A percentile compares a stretch with the other conserved stretches of the same genome.
phyloP scores from a whole-genome alignment of 2,329 filamentous ascomycete species.

The Calonectria multiphialidica region DNA sequence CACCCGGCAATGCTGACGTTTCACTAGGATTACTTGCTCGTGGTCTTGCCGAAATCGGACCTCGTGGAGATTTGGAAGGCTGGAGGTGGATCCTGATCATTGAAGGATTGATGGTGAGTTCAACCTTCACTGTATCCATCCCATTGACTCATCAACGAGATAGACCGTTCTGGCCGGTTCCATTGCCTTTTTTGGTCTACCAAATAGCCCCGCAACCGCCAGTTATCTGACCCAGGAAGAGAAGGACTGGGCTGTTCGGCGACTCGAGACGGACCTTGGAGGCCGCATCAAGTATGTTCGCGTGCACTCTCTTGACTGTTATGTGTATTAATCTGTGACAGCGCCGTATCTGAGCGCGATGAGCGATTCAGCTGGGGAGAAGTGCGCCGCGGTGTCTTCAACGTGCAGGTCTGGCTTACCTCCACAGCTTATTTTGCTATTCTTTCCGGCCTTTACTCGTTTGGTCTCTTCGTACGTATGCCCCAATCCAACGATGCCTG shows the following conservation, averaged over 20 bases:
- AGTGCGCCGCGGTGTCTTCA: neutral
- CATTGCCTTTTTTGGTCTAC: neutral
- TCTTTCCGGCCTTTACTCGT: neutral
- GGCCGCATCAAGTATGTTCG: neutral
- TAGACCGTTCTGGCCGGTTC: neutral
- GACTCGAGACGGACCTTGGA: neutral
- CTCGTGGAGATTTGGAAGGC: neutral
- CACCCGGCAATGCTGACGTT: neutral
- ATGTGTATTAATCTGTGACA: neutral
- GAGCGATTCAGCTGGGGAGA: neutral
- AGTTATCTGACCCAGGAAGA: neutral
- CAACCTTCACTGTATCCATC: neutral
- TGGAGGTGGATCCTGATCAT: conserved; percentile 1
- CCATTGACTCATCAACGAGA: neutral
- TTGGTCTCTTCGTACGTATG: neutral
- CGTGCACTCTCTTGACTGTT: neutral
- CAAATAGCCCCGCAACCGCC: neutral
- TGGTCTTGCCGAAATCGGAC: neutral
- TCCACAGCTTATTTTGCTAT: neutral
- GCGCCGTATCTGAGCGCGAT: neutral
- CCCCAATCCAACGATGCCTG: no score
- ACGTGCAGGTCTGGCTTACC: neutral
- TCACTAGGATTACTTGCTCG: neutral
- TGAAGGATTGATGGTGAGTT: neutral
- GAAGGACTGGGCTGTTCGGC: neutral